A percentile compares a stretch with the other conserved stretches of the same genome.
Conservation (phyloP, 2,329 filamentous ascomycete species). For the Stachybotrys chlorohalonatus region DNA sequence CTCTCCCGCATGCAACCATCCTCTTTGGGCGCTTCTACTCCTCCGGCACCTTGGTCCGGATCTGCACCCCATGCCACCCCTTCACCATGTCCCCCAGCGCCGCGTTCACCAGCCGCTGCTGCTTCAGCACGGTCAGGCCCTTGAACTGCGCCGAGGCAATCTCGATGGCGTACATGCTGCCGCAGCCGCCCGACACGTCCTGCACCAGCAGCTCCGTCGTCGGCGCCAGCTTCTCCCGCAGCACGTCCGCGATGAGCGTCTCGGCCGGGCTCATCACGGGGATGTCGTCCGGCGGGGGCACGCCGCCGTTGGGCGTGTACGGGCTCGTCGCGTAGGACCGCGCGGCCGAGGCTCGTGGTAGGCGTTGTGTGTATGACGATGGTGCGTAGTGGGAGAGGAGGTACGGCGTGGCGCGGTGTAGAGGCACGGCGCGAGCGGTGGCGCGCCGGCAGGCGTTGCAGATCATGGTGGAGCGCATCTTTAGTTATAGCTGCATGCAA, state of each 20-base stretch:
- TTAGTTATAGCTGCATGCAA: neutral
- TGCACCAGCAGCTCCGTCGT: constrained; percentile 53
- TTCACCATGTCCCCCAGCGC: constrained; percentile 68
- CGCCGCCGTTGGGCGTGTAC: constrained; percentile 1
- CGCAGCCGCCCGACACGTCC: constrained; percentile 77
- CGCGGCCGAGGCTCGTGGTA: neutral
- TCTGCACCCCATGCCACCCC: constrained; percentile 74
- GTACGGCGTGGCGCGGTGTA: neutral
- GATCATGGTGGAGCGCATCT: constrained; percentile 5
- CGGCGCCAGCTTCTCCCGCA: constrained; percentile 25
- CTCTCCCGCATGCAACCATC: neutral
- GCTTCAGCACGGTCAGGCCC: constrained; percentile 65
- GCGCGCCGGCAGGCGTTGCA: constrained; percentile 8
- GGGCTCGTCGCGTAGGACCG: constrained; percentile 1
- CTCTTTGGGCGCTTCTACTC: constrained; percentile 1
- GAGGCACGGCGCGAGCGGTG: constrained; percentile 1
- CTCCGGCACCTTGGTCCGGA: constrained; percentile 53
- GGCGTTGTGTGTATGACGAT: neutral
- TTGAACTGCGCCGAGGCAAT: constrained; percentile 63
- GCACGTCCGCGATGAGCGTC: constrained; percentile 46
- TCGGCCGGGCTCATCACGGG: constrained; percentile 40
- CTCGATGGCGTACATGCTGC: constrained; percentile 80
- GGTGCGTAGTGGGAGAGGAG: constrained; percentile 1
- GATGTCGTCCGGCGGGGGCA: constrained; percentile 6
- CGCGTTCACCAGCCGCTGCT: constrained; percentile 73